Percentiles rank a stretch among this genome's conserved stretches.
Evolutionary conservation across 345 rosid species (phyloP).

Genomic region (Murraya paniculata): DNA sequence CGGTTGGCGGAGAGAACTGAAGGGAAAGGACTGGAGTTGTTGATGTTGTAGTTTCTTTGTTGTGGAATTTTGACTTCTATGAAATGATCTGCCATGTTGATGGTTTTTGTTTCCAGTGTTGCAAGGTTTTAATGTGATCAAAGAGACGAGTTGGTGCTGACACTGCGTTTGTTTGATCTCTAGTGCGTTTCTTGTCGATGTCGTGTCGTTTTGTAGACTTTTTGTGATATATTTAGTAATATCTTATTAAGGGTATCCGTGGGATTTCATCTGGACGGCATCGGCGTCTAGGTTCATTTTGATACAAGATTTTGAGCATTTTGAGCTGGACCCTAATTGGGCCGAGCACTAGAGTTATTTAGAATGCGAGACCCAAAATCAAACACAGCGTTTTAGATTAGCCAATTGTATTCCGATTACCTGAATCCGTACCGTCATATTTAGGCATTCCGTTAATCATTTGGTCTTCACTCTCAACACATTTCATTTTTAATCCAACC

Average conservation of each 20-base stretch:
- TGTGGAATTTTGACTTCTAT: conserved; percentile 42
- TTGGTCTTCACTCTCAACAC: too few species aligned
- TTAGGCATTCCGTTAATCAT: too few species aligned
- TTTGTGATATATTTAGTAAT: too few species aligned
- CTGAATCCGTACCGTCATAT: too few species aligned
- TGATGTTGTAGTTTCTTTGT: conserved; percentile 40
- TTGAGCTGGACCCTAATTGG: neutral
- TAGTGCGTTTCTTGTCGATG: neutral
- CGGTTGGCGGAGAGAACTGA: conserved; percentile 45
- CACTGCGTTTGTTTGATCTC: neutral
- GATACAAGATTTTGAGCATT: neutral
- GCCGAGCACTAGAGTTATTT: neutral
- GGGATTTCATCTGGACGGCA: neutral
- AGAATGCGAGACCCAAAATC: neutral
- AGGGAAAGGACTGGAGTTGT: conserved; percentile 45
- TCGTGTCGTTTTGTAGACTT: too few species aligned
- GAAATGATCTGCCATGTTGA: conserved; percentile 38
- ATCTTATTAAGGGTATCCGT: neutral
- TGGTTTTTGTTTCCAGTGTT: neutral
- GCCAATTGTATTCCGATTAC: too few species aligned
- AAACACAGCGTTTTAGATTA: too few species aligned
- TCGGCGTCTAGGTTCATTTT: conserved; percentile 16
- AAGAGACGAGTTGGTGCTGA: neutral
- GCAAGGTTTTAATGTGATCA: neutral
- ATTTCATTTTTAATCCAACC: too few species aligned